Percentiles rank a stretch among this genome's conserved stretches.
phyloP scores from a whole-genome alignment of 2,329 filamentous ascomycete genomes.

The Hyphodiscus sp. region DNA sequence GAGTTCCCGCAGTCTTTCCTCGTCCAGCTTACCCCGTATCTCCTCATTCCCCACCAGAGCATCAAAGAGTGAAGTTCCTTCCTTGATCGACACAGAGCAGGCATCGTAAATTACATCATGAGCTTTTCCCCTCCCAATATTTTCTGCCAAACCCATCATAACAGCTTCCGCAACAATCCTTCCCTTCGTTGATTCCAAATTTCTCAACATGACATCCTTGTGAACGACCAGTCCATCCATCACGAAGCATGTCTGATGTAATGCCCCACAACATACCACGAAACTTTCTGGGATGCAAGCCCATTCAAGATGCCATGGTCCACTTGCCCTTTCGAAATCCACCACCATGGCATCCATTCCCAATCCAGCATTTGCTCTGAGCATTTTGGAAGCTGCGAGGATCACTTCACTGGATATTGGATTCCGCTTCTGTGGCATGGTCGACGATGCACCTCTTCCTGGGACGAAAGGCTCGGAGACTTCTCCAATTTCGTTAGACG shows the following conservation, averaged over 20 bases:
- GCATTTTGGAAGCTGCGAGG: slow-evolving; percentile 46
- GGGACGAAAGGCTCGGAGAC: slow-evolving; percentile 50
- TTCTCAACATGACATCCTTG: slow-evolving; percentile 40
- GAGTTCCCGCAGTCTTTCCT: slow-evolving; percentile 42
- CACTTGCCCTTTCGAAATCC: slow-evolving; percentile 51
- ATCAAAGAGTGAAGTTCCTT: slow-evolving; percentile 36
- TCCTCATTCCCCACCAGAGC: slow-evolving; percentile 34
- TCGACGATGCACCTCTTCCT: slow-evolving; percentile 47
- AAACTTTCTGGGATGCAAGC: slow-evolving; percentile 48
- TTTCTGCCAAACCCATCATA: slow-evolving; percentile 53
- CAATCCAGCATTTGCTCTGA: slow-evolving; percentile 45
- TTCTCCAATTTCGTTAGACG: slow-evolving; percentile 48
- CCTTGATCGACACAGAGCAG: slow-evolving; percentile 44
- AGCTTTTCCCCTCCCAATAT: slow-evolving; percentile 44
- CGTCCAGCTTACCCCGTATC: slow-evolving; percentile 37
- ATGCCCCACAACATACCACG: slow-evolving; percentile 43
- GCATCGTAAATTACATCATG: slow-evolving; percentile 52
- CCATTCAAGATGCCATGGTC: slow-evolving; percentile 55
- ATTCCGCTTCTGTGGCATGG: slow-evolving; percentile 54
- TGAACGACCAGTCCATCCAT: slow-evolving; percentile 46
- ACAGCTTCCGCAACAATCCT: slow-evolving; percentile 52
- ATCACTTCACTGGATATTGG: slow-evolving; percentile 52
- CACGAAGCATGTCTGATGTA: slow-evolving; percentile 48
- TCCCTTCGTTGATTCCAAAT: slow-evolving; percentile 44
- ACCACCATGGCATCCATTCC: slow-evolving; percentile 50